Percentiles rank a stretch among this genome's conserved stretches.
phyloP scores from a whole-genome alignment of 1,284 basidiomycete species.

The Stygiomarasmius scandens region DNA sequence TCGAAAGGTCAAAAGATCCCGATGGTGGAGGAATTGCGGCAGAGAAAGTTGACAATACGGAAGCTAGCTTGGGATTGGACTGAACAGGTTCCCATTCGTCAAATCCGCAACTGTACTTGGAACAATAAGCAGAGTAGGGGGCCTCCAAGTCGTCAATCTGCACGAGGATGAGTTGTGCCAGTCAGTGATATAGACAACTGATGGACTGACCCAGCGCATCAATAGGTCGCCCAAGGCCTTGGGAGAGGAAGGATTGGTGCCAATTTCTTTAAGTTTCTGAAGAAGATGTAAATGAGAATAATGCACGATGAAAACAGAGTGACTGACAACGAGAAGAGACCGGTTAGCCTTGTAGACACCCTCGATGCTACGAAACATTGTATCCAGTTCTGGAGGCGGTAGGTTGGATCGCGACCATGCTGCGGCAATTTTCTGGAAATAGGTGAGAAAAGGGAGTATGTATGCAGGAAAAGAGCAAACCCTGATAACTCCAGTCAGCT shows the following conservation, averaged over 20 bases:
- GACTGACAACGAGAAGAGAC: constrained; percentile 70
- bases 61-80: constrained; percentile 71
- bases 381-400: constrained; percentile 89
- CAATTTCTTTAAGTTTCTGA: constrained; percentile 93
- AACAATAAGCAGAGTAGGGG: constrained; percentile 85
- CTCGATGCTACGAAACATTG: constrained; percentile 94
- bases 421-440: constrained; percentile 83
- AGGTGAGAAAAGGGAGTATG: constrained; percentile 19
- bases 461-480: constrained; percentile 50
- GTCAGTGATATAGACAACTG: constrained; percentile 10
- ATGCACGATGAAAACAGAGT: constrained; percentile 2
- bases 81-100: constrained; percentile 83
- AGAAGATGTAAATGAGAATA: constrained; percentile 18
- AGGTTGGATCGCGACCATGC: constrained; percentile 97
- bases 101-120: constrained; percentile 77
- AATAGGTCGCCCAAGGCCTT: constrained; percentile 94
- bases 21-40: constrained; percentile 59
- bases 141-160: constrained; percentile 89
- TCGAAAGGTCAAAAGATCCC: constrained; percentile 39
- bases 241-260: constrained; percentile 90
- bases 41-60: constrained; percentile 76
- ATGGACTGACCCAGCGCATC: constrained; percentile 86
- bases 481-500: constrained; percentile 87
- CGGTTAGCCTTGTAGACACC: constrained; percentile 92
- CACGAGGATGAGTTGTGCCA: constrained; percentile 13